Evolutionary conservation across 1,284 basidiomycete species (phyloP).

Genomic region (Wolfiporia cocos): DNA sequence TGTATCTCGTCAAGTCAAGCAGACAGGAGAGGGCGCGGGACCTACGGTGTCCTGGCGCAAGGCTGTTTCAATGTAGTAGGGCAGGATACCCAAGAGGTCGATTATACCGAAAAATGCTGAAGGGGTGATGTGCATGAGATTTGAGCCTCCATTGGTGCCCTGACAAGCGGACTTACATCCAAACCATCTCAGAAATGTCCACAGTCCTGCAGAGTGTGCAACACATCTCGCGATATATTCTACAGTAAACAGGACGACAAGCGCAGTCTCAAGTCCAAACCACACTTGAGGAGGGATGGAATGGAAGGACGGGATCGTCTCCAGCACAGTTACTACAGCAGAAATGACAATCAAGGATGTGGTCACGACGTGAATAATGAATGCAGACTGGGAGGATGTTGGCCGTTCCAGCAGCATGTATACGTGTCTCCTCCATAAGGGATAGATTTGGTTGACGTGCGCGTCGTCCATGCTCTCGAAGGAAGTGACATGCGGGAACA

Average conservation of each 20-base stretch:
- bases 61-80: slow-evolving; percentile 82
- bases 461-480: slow-evolving; percentile 17
- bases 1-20: slow-evolving; percentile 21
- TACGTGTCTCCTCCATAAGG: slow-evolving; percentile 51
- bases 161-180: slow-evolving; percentile 44
- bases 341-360: slow-evolving; percentile 64
- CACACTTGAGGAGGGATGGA: slow-evolving; percentile 63
- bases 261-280: slow-evolving; percentile 75
- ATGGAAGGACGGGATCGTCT: slow-evolving; percentile 82
- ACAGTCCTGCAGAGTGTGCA: slow-evolving; percentile 62
- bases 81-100: slow-evolving; percentile 78
- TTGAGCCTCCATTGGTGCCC: neutral
- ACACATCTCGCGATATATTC: slow-evolving; percentile 66
- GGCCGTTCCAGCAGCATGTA: slow-evolving; percentile 64
- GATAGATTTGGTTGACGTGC: slow-evolving; percentile 28
- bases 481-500: slow-evolving; percentile 14
- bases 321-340: slow-evolving; percentile 76
- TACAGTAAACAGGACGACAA: slow-evolving; percentile 79
- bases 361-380: slow-evolving; percentile 56
- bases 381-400: slow-evolving; percentile 59
- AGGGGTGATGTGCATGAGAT: neutral
- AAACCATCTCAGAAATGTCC: slow-evolving; percentile 55
- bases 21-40: slow-evolving; percentile 9
- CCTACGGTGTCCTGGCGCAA: slow-evolving; percentile 81
- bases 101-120: slow-evolving; percentile 82